Conservation (phyloP, 768 basidiomycete species). For the Mycena galericulata region DNA sequence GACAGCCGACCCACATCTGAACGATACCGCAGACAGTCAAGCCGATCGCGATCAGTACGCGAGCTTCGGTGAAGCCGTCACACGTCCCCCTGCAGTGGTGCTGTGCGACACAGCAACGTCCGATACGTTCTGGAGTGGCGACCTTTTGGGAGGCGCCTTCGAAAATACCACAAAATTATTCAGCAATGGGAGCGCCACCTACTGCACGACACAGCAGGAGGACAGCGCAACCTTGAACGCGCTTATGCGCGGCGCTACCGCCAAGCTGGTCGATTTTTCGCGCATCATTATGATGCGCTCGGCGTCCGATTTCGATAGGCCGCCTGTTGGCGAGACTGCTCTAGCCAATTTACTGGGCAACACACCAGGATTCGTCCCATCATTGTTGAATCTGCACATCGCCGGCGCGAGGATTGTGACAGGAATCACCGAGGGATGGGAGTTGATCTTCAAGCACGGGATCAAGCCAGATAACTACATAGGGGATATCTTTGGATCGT, state of each 20-base stretch:
- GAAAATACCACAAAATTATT: slow-evolving; percentile 39
- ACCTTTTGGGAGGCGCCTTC: slow-evolving; percentile 46
- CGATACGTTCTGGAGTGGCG: slow-evolving; percentile 49
- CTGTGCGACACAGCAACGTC: slow-evolving; percentile 45
- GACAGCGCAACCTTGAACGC: slow-evolving; percentile 55
- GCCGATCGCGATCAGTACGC: slow-evolving; percentile 19
- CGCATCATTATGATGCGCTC: slow-evolving; percentile 53
- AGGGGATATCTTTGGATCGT: background rate
- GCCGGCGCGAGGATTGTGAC: slow-evolving; percentile 52
- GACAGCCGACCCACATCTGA: slow-evolving; percentile 34
- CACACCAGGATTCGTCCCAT: slow-evolving; percentile 46
- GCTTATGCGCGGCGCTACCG: slow-evolving; percentile 48
- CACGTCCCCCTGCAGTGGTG: slow-evolving; percentile 40
- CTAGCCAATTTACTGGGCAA: slow-evolving; percentile 45
- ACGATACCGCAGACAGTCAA: background rate
- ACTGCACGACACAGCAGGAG: slow-evolving; percentile 53
- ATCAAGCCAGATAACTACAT: background rate
- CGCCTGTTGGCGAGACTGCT: slow-evolving; percentile 31
- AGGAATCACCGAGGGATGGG: slow-evolving; percentile 50
- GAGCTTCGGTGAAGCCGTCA: slow-evolving; percentile 38
- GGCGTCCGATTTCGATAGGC: slow-evolving; percentile 48
- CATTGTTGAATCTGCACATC: slow-evolving; percentile 51
- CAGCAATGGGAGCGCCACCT: slow-evolving; percentile 48
- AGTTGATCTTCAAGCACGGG: background rate
- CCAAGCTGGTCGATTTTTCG: slow-evolving; percentile 50